Percentiles rank a stretch among this genome's conserved stretches.
phyloP scores from a whole-genome alignment of 768 basidiomycete genomes.

The Brasilioporus rufonigricans region DNA sequence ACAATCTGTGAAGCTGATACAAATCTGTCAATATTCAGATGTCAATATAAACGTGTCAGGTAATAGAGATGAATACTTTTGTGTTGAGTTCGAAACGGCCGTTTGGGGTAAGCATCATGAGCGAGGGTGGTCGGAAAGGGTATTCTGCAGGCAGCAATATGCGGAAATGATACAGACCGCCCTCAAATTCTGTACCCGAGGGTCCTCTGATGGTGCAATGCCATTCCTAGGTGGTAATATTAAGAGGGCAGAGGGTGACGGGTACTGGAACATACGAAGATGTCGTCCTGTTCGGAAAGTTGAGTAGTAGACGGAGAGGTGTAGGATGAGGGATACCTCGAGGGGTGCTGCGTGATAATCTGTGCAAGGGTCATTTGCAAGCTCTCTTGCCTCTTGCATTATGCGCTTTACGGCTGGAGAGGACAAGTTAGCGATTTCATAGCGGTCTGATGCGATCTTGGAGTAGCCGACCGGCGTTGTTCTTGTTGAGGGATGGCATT shows the following conservation, averaged over 20 bases:
- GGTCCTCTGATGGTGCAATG: conserved; percentile 96
- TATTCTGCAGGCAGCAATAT: conserved; percentile 90
- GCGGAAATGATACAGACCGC: conserved; percentile 94
- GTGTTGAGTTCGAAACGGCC: conserved; percentile 97
- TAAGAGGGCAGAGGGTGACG: conserved; percentile 18
- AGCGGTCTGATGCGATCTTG: neutral
- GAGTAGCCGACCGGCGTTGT: conserved; percentile 69
- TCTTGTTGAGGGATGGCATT: conserved; percentile 71
- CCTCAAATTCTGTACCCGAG: conserved; percentile 85
- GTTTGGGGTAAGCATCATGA: conserved; percentile 94
- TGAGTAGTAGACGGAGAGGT: conserved; percentile 8
- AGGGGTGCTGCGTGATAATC: conserved; percentile 82
- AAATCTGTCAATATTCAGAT: conserved; percentile 54
- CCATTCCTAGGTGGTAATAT: conserved; percentile 63
- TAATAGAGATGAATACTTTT: conserved; percentile 55
- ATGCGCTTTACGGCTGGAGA: conserved; percentile 87
- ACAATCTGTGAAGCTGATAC: conserved; percentile 93
- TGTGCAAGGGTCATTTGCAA: conserved; percentile 78
- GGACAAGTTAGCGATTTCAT: neutral
- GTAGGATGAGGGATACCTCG: conserved; percentile 51
- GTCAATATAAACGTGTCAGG: conserved; percentile 13
- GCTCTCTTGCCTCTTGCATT: conserved; percentile 92
- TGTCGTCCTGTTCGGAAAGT: conserved; percentile 61
- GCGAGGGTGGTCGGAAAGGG: conserved; percentile 93
- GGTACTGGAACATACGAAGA: conserved; percentile 59